These are phyloP conservation scores for Melanopsichium pennsylvanicum DNA, from an alignment of 1,284 basidiomycete species.

Conservation along the genomic window DNA sequence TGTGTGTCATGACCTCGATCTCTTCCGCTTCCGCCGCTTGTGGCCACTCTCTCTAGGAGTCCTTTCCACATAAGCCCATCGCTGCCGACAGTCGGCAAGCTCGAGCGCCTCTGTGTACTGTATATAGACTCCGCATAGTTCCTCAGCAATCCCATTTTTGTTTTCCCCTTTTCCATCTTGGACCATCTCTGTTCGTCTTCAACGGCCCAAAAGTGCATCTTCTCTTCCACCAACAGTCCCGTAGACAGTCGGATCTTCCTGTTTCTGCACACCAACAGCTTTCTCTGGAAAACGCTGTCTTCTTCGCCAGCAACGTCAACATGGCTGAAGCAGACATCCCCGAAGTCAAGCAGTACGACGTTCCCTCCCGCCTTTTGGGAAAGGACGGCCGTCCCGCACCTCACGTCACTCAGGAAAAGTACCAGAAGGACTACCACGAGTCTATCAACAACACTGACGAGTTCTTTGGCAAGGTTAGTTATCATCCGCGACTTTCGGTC, in stretches of 20 bases:
- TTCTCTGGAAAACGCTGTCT: neutral
- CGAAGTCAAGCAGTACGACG: conserved; percentile 47
- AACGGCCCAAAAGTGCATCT: too few species aligned
- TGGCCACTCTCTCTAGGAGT: neutral
- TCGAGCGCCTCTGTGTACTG: conserved; percentile 1
- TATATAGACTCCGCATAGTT: conserved; percentile 16
- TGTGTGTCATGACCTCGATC: neutral
- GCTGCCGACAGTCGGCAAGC: neutral
- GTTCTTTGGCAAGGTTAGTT: conserved; percentile 58
- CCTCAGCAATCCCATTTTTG: neutral
- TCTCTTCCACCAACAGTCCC: neutral
- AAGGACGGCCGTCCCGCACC: conserved; percentile 53
- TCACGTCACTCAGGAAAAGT: conserved; percentile 49
- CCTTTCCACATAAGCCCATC: neutral
- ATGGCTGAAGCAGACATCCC: conserved; percentile 46
- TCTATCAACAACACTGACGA: conserved; percentile 55
- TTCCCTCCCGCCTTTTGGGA: conserved; percentile 52
- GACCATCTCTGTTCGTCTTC: conserved; percentile 6
- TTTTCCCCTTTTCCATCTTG: neutral
- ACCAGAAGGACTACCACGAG: conserved; percentile 47
- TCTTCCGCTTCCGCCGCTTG: neutral
- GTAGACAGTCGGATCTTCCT: neutral
- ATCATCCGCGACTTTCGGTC: too few species aligned
- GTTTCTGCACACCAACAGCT: neutral
- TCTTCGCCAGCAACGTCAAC: neutral